Percentiles rank a stretch among this genome's conserved stretches.
Conservation (phyloP, 139 green algal species). For the Chlamydomonas applanata region DNA sequence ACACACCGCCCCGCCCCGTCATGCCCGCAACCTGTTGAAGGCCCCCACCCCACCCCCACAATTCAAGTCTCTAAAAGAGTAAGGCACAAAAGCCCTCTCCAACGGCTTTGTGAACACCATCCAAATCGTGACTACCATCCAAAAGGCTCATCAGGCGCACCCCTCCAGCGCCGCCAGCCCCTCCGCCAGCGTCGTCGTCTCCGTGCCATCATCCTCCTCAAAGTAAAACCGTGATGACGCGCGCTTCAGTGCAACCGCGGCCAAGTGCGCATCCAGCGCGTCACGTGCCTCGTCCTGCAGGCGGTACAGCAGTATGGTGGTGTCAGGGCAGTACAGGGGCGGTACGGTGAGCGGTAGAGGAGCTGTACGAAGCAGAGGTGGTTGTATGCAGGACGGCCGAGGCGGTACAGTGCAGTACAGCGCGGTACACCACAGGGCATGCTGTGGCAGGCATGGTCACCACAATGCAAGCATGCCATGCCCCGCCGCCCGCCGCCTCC, state of each 20-base stretch:
- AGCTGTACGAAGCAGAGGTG: background rate
- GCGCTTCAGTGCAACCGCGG: background rate
- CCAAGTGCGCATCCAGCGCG: background rate
- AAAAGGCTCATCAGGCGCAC: conserved; percentile 2
- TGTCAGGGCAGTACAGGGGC: conserved; percentile 4
- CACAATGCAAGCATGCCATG: no score
- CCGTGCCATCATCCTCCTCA: background rate
- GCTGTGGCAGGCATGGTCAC: background rate
- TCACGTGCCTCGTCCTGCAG: background rate
- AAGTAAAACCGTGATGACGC: conserved; percentile 4
- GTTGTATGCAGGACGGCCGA: background rate
- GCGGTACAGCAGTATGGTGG: no score
- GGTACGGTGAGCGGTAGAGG: no score
- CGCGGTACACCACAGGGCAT: background rate
- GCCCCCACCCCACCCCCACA: no score
- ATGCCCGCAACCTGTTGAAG: no score
- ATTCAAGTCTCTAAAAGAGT: no score
- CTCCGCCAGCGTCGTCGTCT: background rate
- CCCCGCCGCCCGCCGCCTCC: no score
- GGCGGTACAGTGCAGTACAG: background rate
- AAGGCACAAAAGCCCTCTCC: no score
- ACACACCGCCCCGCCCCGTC: no score
- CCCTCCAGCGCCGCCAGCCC: background rate
- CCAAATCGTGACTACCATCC: no score
- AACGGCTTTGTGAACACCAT: no score